Percentiles rank a stretch among this genome's conserved stretches.
phyloP scores from a whole-genome alignment of 805 yeast species.

The Yarrowia sp. region DNA sequence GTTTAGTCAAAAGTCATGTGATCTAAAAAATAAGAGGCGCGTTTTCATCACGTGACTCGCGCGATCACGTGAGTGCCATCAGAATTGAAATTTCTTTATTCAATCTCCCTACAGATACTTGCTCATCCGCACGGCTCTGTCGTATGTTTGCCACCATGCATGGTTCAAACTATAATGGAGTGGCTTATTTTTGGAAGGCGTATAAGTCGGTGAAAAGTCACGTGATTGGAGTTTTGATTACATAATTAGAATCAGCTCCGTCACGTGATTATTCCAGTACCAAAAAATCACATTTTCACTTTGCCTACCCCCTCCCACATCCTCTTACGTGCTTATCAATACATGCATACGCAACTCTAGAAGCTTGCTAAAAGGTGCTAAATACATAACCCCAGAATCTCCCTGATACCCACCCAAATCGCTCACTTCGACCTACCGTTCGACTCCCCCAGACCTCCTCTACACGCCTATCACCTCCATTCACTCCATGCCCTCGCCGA shows the following conservation, averaged over 20 bases:
- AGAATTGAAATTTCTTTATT: too few species aligned
- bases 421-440: not conserved
- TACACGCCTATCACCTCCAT: not conserved
- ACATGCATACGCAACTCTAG: not conserved
- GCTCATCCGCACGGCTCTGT: constrained; percentile 2
- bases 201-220: not conserved
- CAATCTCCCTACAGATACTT: too few species aligned
- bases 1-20: not conserved
- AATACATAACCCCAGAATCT: constrained; percentile 4
- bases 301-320: too few species aligned
- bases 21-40: too few species aligned
- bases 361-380: not conserved
- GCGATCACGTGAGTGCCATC: too few species aligned
- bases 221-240: not conserved
- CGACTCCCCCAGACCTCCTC: not conserved
- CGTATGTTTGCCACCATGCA: constrained; percentile 15
- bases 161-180: not conserved
- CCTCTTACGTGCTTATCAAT: too few species aligned
- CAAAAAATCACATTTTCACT: too few species aligned
- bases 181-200: not conserved
- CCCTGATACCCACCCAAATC: too few species aligned
- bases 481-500: not conserved
- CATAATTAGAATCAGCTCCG: too few species aligned
- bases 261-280: not conserved
- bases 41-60: too few species aligned